These are phyloP conservation scores for Crithidia brevicula DNA, from an alignment of 208 protist species.

Conservation along the genomic window DNA sequence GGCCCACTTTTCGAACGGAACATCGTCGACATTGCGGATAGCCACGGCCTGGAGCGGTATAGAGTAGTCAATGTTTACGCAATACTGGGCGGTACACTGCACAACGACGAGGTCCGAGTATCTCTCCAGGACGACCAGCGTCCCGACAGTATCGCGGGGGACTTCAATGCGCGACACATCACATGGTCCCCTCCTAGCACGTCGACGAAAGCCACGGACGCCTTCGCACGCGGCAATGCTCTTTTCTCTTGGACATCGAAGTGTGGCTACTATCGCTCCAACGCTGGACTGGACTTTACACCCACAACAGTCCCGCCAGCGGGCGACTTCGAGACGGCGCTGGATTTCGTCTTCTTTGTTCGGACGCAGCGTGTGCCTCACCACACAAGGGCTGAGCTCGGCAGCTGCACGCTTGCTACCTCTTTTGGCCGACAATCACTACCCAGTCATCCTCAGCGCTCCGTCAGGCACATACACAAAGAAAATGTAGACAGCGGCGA, in stretches of 20 bases:
- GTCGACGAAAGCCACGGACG: not conserved
- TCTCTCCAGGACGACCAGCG: not conserved
- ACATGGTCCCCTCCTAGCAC: not conserved
- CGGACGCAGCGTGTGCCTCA: not conserved
- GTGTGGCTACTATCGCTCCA: slow-evolving; percentile 10
- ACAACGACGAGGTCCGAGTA: not conserved
- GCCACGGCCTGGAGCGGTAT: not conserved
- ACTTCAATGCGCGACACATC: not conserved
- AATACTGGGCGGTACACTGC: not conserved
- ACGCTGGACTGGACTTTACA: slow-evolving; percentile 6
- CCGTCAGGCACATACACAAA: not conserved
- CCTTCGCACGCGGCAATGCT: not conserved
- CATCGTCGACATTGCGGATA: not conserved
- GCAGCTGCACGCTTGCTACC: not conserved
- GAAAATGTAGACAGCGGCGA: not conserved
- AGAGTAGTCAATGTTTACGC: not conserved
- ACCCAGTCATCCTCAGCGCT: not conserved
- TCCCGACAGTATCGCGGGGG: not conserved
- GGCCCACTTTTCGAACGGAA: not conserved
- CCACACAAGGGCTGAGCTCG: not conserved
- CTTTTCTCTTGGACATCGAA: slow-evolving; percentile 1
- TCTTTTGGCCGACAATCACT: not conserved
- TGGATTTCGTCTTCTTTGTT: slow-evolving; percentile 8
- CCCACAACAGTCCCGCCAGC: not conserved
- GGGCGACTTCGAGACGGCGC: not conserved